Percentiles rank a stretch among this genome's conserved stretches.
These are phyloP conservation scores for Aspergillus niger DNA, from an alignment of 2,329 filamentous ascomycete genomes.

Conservation along the genomic window DNA sequence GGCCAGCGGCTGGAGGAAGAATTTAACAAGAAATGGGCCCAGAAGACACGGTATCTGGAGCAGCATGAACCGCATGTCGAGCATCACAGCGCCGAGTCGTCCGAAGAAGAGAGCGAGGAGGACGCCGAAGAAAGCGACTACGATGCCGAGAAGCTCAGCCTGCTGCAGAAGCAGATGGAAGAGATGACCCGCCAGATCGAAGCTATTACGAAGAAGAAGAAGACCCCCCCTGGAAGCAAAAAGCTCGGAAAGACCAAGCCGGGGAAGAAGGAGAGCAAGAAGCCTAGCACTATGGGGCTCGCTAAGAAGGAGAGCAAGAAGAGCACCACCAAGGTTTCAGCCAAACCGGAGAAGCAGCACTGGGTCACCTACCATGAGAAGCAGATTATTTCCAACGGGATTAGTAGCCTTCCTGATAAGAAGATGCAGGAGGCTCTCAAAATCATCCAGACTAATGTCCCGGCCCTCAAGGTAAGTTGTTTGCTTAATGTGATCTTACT, in stretches of 20 bases:
- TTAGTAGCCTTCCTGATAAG: conserved; percentile 75
- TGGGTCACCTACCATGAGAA: conserved; percentile 80
- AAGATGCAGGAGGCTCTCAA: conserved; percentile 79
- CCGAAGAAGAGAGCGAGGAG: conserved; percentile 71
- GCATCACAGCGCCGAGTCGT: conserved; percentile 64
- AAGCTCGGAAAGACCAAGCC: conserved; percentile 44
- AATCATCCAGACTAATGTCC: conserved; percentile 83
- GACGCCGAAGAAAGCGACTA: conserved; percentile 69
- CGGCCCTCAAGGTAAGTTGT: conserved; percentile 64
- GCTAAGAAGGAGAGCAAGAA: conserved; percentile 58
- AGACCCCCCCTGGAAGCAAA: conserved; percentile 55
- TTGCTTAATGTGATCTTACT: background rate
- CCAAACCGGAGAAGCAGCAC: conserved; percentile 56
- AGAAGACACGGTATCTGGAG: conserved; percentile 79
- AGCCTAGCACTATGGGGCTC: conserved; percentile 18
- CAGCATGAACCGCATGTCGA: conserved; percentile 69
- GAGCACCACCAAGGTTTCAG: conserved; percentile 33
- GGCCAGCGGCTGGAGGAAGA: conserved; percentile 73
- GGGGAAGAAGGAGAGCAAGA: conserved; percentile 41
- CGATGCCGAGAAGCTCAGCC: conserved; percentile 62
- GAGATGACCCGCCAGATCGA: conserved; percentile 69
- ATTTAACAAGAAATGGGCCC: conserved; percentile 74
- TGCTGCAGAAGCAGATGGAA: conserved; percentile 72
- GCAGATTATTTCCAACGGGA: conserved; percentile 83
- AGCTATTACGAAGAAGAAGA: conserved; percentile 62